Evolutionary conservation across 768 basidiomycete species (phyloP).

Genomic region (Boletus insuetus): DNA sequence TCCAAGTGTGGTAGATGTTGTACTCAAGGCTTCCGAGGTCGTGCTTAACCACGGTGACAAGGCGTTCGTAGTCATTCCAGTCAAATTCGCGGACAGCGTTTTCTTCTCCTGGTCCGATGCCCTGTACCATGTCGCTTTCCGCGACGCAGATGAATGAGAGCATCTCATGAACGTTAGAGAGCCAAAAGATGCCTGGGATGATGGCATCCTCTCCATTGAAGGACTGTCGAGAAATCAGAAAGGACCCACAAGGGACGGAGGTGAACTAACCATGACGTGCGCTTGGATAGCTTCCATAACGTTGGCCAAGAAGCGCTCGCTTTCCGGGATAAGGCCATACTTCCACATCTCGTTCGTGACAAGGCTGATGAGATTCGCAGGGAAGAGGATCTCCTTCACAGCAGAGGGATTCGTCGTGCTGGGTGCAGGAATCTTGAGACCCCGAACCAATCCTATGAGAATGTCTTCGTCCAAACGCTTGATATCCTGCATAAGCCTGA

Average conservation of each 20-base stretch:
- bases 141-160: conserved; percentile 98
- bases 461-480: conserved; percentile 93
- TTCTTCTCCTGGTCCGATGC: conserved; percentile 95
- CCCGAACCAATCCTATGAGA: conserved; percentile 82
- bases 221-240: conserved; percentile 46
- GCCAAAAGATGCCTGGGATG: conserved; percentile 96
- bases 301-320: conserved; percentile 96
- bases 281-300: conserved; percentile 98
- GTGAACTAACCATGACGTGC: conserved; percentile 87
- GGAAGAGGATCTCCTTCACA: conserved; percentile 97
- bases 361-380: conserved; percentile 94
- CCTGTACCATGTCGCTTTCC: conserved; percentile 98
- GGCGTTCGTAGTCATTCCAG: conserved; percentile 94
- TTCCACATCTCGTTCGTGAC: conserved; percentile 99
- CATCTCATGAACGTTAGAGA: conserved; percentile 99
- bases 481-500: conserved; percentile 86
- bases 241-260: neutral
- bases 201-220: conserved; percentile 94
- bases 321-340: conserved; percentile 93
- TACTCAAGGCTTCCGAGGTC: conserved; percentile 98
- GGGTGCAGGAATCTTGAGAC: conserved; percentile 90
- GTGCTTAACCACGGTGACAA: conserved; percentile 98
- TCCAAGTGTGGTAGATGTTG: conserved; percentile 99
- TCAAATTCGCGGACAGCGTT: conserved; percentile 89
- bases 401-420: conserved; percentile 89